These are phyloP conservation scores for Paramecium caudatum DNA, from an alignment of 73 alveolate genomes.

Conservation along the genomic window DNA sequence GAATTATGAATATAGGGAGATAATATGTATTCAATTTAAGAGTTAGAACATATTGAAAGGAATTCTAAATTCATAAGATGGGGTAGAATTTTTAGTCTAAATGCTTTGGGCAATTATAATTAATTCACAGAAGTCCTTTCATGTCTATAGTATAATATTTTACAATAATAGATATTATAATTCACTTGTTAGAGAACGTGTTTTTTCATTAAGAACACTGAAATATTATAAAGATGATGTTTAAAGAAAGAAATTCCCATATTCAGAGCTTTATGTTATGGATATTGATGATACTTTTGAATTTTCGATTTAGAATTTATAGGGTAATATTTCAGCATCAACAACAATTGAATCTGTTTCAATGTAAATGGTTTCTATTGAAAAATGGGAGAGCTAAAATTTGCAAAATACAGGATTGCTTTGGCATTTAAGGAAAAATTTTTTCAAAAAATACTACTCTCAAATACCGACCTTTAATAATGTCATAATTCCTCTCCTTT, in stretches of 20 bases:
- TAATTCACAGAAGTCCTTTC: background rate
- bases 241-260: constrained; percentile 28
- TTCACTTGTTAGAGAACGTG: background rate
- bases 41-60: background rate
- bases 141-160: background rate
- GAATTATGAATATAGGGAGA: background rate
- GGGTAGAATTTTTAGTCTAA: background rate
- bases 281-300: background rate
- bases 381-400: background rate
- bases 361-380: background rate
- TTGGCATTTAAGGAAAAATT: background rate
- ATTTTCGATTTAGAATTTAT: background rate
- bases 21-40: background rate
- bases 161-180: background rate
- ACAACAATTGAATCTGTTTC: background rate
- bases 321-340: background rate
- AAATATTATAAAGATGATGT: constrained; percentile 17
- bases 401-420: background rate
- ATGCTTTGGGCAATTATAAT: background rate
- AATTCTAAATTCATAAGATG: background rate
- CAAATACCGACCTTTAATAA: no score
- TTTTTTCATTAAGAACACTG: constrained; percentile 9
- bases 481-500: no score
- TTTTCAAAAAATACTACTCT: background rate
- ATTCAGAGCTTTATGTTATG: background rate